These are phyloP conservation scores for Nakazawaea wyomingensis DNA, from an alignment of 805 yeast genomes.

Conservation along the genomic window DNA sequence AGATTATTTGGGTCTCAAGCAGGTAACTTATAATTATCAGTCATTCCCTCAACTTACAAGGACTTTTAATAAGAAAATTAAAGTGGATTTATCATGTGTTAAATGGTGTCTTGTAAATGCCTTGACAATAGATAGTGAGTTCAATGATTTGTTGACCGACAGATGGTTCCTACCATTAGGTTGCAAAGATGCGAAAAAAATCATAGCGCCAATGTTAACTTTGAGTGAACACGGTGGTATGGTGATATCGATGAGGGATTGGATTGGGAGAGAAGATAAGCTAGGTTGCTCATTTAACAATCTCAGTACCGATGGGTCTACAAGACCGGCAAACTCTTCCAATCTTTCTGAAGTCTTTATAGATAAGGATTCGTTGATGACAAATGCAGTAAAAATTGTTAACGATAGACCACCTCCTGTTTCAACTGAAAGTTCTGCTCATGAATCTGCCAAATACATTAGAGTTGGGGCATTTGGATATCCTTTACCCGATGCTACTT, in stretches of 20 bases:
- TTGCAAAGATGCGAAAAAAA: conserved; percentile 65
- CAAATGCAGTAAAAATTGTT: conserved; percentile 65
- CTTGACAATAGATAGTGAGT: conserved; percentile 87
- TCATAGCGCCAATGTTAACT: conserved; percentile 84
- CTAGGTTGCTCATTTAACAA: conserved; percentile 45
- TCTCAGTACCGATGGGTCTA: conserved; percentile 30
- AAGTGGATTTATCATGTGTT: conserved; percentile 73
- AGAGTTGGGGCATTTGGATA: conserved; percentile 90
- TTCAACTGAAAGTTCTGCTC: conserved; percentile 23
- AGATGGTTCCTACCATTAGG: conserved; percentile 92
- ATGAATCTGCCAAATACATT: conserved; percentile 43
- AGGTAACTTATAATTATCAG: conserved; percentile 90
- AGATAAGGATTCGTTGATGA: conserved; percentile 66
- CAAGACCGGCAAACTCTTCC: conserved; percentile 25
- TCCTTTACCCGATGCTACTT: conserved; percentile 89
- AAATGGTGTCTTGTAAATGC: conserved; percentile 90
- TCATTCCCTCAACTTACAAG: conserved; percentile 81
- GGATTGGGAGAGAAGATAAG: conserved; percentile 70
- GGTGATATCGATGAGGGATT: conserved; percentile 87
- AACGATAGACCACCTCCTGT: conserved; percentile 54
- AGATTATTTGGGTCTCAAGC: conserved; percentile 83
- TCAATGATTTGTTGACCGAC: conserved; percentile 80
- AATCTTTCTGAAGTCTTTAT: conserved; percentile 62
- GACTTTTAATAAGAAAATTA: conserved; percentile 67
- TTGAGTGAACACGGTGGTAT: conserved; percentile 94